phyloP scores from a whole-genome alignment of 371 early-diverging fungal genomes.

The Funneliformis caledonium region DNA sequence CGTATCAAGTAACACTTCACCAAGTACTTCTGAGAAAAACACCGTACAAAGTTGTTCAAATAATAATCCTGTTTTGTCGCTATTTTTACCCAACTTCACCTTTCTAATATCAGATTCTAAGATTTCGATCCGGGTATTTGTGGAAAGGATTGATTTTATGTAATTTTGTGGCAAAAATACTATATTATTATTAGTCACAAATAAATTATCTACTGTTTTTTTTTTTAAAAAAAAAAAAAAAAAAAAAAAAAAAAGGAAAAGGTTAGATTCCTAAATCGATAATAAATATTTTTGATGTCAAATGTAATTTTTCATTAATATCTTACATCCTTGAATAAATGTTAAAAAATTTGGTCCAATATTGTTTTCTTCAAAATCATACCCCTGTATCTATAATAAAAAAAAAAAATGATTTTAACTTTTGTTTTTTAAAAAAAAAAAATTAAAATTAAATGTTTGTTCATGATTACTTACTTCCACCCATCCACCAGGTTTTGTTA shows the following conservation, averaged over 20 bases:
- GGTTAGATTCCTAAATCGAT: no score
- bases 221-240: no score
- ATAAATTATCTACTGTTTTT: not conserved
- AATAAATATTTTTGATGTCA: not conserved
- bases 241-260: no score
- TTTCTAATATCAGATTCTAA: not conserved
- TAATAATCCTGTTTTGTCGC: not conserved
- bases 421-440: not conserved
- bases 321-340: not conserved
- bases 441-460: not conserved
- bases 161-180: not conserved
- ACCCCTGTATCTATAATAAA: not conserved
- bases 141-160: not conserved
- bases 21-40: not conserved
- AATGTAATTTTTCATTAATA: no score
- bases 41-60: not conserved
- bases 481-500: constrained; percentile 5
- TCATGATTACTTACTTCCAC: not conserved
- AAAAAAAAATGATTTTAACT: no score
- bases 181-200: not conserved
- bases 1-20: not conserved
- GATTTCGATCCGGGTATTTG: not conserved
- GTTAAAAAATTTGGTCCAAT: not conserved
- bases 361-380: not conserved
- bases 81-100: not conserved